Evolutionary conservation across 352 stramenopile genomes (phyloP).

Genomic region (Pythium folliculosum): DNA sequence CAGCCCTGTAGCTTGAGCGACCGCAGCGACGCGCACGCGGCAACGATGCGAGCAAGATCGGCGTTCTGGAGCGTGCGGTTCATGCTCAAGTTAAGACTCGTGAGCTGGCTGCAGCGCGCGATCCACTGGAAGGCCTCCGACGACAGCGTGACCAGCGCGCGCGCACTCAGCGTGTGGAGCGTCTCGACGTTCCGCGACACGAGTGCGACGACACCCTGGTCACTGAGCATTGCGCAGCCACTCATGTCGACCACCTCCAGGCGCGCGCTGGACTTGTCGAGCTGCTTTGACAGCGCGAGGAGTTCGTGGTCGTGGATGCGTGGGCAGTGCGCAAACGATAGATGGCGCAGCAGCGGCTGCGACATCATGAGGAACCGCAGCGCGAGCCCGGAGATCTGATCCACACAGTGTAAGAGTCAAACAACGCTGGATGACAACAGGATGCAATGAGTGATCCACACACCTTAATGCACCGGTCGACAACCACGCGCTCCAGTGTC

Average conservation of each 20-base stretch:
- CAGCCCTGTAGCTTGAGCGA: slow-evolving; percentile 65
- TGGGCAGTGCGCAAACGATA: slow-evolving; percentile 72
- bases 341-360: slow-evolving; percentile 41
- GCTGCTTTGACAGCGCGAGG: slow-evolving; percentile 2
- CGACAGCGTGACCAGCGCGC: slow-evolving; percentile 56
- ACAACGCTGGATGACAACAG: no score
- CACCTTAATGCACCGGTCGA: slow-evolving; percentile 74
- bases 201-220: slow-evolving; percentile 46
- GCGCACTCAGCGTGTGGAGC: slow-evolving; percentile 58
- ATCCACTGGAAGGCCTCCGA: slow-evolving; percentile 65
- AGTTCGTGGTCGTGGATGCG: slow-evolving; percentile 60
- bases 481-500: slow-evolving; percentile 39
- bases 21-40: slow-evolving; percentile 42
- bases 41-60: slow-evolving; percentile 49
- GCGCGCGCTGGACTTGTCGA: background rate
- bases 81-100: slow-evolving; percentile 72
- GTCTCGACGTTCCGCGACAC: slow-evolving; percentile 52
- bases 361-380: slow-evolving; percentile 57
- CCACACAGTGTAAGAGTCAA: background rate
- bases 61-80: slow-evolving; percentile 67
- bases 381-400: slow-evolving; percentile 56
- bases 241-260: slow-evolving; percentile 45
- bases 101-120: slow-evolving; percentile 46
- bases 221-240: slow-evolving; percentile 50
- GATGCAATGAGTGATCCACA: no score